Evolutionary conservation across 2,329 filamentous ascomycete genomes (phyloP).

Genomic region (Diaporthe citrichinensis): DNA sequence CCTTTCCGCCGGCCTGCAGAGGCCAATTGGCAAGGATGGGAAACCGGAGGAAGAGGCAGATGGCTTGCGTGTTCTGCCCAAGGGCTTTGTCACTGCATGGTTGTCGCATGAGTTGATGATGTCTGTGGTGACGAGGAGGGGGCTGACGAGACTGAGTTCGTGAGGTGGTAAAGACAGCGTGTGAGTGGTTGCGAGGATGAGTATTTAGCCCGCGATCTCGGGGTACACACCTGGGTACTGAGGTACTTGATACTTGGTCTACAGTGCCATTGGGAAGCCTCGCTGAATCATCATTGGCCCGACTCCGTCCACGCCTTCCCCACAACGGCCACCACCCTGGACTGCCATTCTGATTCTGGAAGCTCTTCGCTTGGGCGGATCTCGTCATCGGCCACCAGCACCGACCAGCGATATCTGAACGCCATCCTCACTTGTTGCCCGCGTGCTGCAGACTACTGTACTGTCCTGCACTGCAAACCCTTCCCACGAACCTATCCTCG

Average conservation of each 20-base stretch:
- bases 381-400: conserved; percentile 30
- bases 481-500: not conserved
- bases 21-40: not conserved
- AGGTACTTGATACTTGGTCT: not conserved
- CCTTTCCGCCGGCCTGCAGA: conserved; percentile 14
- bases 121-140: too few relatives aligned
- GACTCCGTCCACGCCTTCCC: not conserved
- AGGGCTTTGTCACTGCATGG: not conserved
- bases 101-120: not conserved
- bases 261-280: not conserved
- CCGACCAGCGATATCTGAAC: conserved; percentile 3
- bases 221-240: not conserved
- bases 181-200: not conserved
- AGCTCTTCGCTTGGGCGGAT: conserved; percentile 1
- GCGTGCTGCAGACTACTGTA: not conserved
- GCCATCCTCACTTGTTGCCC: not conserved
- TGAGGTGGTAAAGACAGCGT: not conserved
- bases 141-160: not conserved
- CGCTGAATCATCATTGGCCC: conserved; percentile 7
- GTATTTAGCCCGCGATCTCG: conserved; percentile 8
- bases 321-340: conserved; percentile 20
- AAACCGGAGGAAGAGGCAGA: not conserved
- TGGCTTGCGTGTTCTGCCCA: not conserved
- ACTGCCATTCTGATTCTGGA: conserved; percentile 14
- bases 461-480: not conserved